These are phyloP conservation scores for Fraxinus paxiana DNA, from an alignment of 305 asterid genomes.

Conservation along the genomic window DNA sequence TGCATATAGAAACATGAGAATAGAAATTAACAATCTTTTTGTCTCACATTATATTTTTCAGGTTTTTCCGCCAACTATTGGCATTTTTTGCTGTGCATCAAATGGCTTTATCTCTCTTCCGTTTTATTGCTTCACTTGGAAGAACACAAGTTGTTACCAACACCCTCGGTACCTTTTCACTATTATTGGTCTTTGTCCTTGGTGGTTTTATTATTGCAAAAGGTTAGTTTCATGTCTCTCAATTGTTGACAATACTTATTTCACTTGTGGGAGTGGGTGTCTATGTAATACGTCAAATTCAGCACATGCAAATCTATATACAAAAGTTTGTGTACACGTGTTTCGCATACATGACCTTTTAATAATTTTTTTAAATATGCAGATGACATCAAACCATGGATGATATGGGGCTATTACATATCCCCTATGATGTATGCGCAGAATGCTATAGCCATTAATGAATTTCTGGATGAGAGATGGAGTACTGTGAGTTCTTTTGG, in stretches of 20 bases:
- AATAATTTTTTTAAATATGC: conserved; percentile 14
- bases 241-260: not conserved
- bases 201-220: conserved; percentile 87
- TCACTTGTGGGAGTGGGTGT: not conserved
- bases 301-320: not conserved
- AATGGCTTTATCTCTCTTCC: conserved; percentile 82
- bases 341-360: not conserved
- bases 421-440: conserved; percentile 93
- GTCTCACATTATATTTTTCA: conserved; percentile 26
- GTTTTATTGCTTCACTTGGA: conserved; percentile 75
- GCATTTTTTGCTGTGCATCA: conserved; percentile 76
- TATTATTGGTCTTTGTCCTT: conserved; percentile 77
- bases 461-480: conserved; percentile 83
- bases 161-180: conserved; percentile 70
- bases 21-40: not conserved
- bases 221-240: conserved; percentile 43
- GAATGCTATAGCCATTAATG: conserved; percentile 82
- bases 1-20: conserved; percentile 1
- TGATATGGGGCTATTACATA: conserved; percentile 71
- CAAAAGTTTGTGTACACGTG: not conserved
- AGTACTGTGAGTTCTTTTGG: conserved; percentile 53
- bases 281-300: not conserved
- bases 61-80: conserved; percentile 79
- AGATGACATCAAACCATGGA: conserved; percentile 85
- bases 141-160: conserved; percentile 75